These are phyloP conservation scores for Pythium volutum DNA, from an alignment of 352 stramenopile genomes.

Conservation along the genomic window DNA sequence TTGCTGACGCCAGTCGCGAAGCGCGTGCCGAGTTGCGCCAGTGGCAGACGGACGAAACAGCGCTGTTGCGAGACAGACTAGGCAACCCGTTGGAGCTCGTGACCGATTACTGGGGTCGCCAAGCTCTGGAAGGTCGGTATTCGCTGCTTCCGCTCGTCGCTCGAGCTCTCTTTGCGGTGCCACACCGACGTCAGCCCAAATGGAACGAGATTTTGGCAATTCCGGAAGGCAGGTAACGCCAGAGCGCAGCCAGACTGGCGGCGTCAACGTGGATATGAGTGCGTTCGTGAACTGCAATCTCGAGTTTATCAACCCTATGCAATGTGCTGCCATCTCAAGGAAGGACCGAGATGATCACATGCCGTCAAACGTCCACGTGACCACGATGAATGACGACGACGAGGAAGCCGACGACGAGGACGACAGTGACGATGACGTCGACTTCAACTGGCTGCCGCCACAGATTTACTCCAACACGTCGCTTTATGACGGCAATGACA, in stretches of 20 bases:
- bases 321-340: neutral
- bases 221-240: neutral
- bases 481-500: no score
- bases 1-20: no score
- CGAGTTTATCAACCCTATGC: neutral
- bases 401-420: no score
- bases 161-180: neutral
- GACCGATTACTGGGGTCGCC: no score
- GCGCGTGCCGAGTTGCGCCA: no score
- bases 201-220: neutral
- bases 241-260: neutral
- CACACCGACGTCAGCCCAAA: neutral
- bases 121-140: neutral
- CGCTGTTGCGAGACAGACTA: no score
- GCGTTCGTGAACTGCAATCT: neutral
- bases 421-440: no score
- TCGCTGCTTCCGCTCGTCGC: neutral
- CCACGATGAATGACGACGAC: no score
- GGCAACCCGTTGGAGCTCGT: no score
- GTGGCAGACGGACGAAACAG: no score
- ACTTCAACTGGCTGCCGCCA: no score
- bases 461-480: no score
- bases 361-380: neutral
- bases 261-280: neutral
- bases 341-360: neutral